Base-by-base conservation (phyloP, 1,284 basidiomycete species). In the Inonotus obliquus region DNA sequence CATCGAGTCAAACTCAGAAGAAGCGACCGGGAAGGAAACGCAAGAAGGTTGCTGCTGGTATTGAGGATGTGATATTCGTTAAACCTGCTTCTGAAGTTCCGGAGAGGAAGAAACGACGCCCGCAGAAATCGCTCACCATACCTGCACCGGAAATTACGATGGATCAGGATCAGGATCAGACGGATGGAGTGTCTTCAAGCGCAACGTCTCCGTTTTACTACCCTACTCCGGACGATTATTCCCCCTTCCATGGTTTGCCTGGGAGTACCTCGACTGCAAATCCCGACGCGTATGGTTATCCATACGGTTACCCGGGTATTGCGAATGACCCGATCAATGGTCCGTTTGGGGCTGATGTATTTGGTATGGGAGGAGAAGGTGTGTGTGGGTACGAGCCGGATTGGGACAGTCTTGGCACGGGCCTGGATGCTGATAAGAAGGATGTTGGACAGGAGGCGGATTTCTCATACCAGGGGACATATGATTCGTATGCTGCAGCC, bases 131-230 rank as follows among this genome's bases (percentile, higher is more conserved):
- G 38, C 39, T 19, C 21, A 25, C 48, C 19, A 51, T 19, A 13
- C 10, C 27, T 4, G 32, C 37, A 13, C 41, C 59, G 10, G 54
- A 61, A 35, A 52, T 57, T 44, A 52, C 60, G 23, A 17, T 57
- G 14, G 57, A 61, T 35, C 47, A 61, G 23, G 47, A 57, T 17
- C 54, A 60, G 13, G 54, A 32, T 32, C 32, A 39, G 19, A 14
- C 3, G 14, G 41, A 23, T 10, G 27, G n/a, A 29, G 59, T 27
- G 11, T 29, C 41, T 4, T 27, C 59, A 10, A 54, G 44, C 19
- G 35, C 52, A 5, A 19, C 38, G 5, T 44, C 52, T 9, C 44
- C 47, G 41, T 47, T 37, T 13, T 38, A 37, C 9, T 52, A 54
- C 27, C 41, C 35, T 29, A 60, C 59, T 0, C 59, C 59, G 6